phyloP scores from a whole-genome alignment of 208 protist genomes.

The Acanthamoeba lenticulata region DNA sequence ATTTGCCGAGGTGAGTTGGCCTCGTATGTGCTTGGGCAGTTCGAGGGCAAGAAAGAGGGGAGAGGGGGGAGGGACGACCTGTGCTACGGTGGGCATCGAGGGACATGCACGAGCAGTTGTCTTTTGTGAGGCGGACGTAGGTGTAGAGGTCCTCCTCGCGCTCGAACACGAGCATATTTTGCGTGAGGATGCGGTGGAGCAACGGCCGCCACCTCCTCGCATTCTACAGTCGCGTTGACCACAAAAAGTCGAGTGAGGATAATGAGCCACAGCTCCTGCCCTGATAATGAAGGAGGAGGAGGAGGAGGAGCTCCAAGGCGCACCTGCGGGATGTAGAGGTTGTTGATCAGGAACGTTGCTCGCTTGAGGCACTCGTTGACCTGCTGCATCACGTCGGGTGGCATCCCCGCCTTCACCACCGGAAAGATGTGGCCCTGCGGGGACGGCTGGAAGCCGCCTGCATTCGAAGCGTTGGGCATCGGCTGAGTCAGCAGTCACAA shows the following conservation, averaged over 20 bases:
- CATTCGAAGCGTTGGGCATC: too few species aligned
- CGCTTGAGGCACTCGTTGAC: conserved; percentile 11
- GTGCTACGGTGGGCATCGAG: background rate
- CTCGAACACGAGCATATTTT: background rate
- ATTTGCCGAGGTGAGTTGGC: too few species aligned
- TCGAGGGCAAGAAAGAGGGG: too few species aligned
- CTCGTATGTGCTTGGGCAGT: too few species aligned
- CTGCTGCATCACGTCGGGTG: background rate
- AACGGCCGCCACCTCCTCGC: background rate
- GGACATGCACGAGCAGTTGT: background rate
- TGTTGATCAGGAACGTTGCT: conserved; percentile 6
- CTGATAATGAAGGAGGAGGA: too few species aligned
- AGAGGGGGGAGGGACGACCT: too few species aligned
- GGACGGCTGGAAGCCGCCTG: background rate
- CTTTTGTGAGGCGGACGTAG: background rate
- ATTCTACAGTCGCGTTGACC: too few species aligned
- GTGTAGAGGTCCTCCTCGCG: background rate
- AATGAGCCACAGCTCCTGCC: too few species aligned
- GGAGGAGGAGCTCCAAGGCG: too few species aligned
- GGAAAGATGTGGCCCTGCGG: background rate
- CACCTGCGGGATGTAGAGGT: conserved; percentile 18
- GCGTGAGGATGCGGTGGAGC: background rate
- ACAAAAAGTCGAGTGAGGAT: too few species aligned
- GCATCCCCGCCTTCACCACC: background rate
- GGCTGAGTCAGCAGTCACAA: background rate